Conservation (phyloP, 1,284 basidiomycete genomes). For the Rhizopogon parksii region DNA sequence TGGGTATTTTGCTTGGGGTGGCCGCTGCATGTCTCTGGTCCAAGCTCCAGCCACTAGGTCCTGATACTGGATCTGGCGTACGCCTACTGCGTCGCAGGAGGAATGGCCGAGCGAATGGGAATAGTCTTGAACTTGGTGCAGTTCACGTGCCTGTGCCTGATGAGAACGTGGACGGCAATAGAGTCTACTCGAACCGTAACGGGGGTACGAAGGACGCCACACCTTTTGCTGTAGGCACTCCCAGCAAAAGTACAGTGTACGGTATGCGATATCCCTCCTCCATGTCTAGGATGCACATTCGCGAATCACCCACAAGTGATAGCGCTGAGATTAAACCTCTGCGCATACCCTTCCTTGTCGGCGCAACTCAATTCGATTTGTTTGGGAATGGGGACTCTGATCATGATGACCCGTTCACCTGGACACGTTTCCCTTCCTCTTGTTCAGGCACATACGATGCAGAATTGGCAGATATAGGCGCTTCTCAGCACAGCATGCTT, state of each 20-base stretch:
- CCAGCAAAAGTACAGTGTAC: constrained; percentile 31
- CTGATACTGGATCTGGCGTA: neutral
- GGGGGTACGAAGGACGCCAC: constrained; percentile 22
- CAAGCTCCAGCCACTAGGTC: constrained; percentile 13
- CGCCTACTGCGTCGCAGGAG: neutral
- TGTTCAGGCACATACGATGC: neutral
- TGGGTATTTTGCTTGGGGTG: constrained; percentile 32
- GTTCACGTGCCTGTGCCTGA: constrained; percentile 28
- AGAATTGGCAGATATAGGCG: neutral
- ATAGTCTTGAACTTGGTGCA: constrained; percentile 28
- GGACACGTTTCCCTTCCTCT: neutral
- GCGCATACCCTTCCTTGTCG: constrained; percentile 1
- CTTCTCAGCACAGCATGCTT: neutral
- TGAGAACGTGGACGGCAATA: constrained; percentile 8
- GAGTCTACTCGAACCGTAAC: neutral
- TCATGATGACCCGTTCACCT: constrained; percentile 21
- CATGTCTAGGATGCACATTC: neutral
- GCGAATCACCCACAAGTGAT: constrained; percentile 11
- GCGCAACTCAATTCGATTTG: constrained; percentile 16
- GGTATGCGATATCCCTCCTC: constrained; percentile 19
- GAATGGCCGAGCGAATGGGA: neutral
- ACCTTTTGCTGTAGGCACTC: constrained; percentile 21
- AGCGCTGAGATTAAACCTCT: neutral
- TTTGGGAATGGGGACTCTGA: constrained; percentile 26
- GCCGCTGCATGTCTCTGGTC: constrained; percentile 18